These are phyloP conservation scores for Corylus avellana DNA, from an alignment of 306 rosid species.

Conservation along the genomic window DNA sequence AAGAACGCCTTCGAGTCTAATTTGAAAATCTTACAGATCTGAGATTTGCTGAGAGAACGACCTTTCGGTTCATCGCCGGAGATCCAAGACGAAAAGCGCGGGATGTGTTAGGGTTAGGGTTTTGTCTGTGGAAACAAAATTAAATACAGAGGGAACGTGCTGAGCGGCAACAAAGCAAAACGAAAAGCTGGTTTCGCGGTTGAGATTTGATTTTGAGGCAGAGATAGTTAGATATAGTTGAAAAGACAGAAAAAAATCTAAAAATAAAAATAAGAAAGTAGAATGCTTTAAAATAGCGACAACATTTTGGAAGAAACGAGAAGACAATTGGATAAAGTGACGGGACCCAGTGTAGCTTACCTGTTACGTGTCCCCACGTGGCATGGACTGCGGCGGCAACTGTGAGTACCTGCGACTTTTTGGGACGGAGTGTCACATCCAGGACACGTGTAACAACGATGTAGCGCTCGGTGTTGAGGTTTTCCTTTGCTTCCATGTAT, in stretches of 20 bases:
- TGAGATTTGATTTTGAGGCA: conserved; percentile 60
- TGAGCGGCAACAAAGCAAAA: conserved; percentile 67
- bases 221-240: conserved; percentile 35
- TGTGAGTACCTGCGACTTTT: conserved; percentile 33
- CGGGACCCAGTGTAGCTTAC: conserved; percentile 45
- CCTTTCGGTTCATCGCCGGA: conserved; percentile 16
- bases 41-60: conserved; percentile 36
- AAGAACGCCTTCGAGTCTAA: conserved; percentile 26
- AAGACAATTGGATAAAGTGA: conserved; percentile 57
- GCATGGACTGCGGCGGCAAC: conserved; percentile 19
- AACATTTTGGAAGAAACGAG: conserved; percentile 55
- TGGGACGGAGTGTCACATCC: conserved; percentile 28
- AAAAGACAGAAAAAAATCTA: not conserved
- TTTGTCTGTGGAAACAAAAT: conserved; percentile 35
- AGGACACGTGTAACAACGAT: conserved; percentile 33
- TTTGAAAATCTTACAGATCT: conserved; percentile 45
- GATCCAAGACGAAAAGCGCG: conserved; percentile 25
- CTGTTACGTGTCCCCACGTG: conserved; percentile 38
- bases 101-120: conserved; percentile 60
- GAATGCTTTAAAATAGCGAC: conserved; percentile 21
- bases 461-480: not conserved
- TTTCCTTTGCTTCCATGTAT: not conserved
- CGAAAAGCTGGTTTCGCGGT: conserved; percentile 68
- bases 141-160: conserved; percentile 23
- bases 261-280: conserved; percentile 10